phyloP scores from a whole-genome alignment of 2,329 filamentous ascomycete species.

The Colletotrichum sp. region DNA sequence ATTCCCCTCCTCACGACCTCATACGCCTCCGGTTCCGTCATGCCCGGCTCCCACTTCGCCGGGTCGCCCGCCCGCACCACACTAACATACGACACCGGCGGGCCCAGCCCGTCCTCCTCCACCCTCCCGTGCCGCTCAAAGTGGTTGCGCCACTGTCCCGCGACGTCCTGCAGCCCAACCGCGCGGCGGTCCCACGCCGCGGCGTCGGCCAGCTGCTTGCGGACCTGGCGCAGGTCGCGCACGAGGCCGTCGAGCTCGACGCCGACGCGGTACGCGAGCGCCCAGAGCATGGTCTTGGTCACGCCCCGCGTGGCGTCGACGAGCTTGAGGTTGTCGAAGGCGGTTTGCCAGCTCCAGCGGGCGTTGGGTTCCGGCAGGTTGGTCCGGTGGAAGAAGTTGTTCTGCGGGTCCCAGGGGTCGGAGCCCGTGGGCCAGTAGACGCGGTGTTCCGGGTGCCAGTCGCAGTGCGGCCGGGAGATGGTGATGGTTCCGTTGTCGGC shows the following conservation, averaged over 20 bases:
- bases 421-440: slow-evolving; percentile 27
- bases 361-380: background rate
- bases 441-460: slow-evolving; percentile 36
- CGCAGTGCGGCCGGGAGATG: slow-evolving; percentile 28
- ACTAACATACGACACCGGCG: slow-evolving; percentile 27
- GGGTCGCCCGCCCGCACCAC: slow-evolving; percentile 38
- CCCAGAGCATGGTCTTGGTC: slow-evolving; percentile 31
- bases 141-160: slow-evolving; percentile 8
- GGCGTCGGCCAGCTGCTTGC: background rate
- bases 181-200: slow-evolving; percentile 8
- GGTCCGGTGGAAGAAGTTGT: background rate
- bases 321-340: slow-evolving; percentile 27
- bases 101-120: background rate
- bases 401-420: background rate
- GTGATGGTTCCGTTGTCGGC: slow-evolving; percentile 17
- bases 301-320: slow-evolving; percentile 12
- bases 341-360: slow-evolving; percentile 23
- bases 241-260: slow-evolving; percentile 29
- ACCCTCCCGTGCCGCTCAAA: background rate
- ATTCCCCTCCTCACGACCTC: slow-evolving; percentile 37
- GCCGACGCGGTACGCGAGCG: slow-evolving; percentile 45
- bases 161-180: slow-evolving; percentile 18
- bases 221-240: background rate
- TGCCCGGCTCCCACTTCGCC: slow-evolving; percentile 8
- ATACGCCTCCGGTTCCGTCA: slow-evolving; percentile 7